phyloP scores from a whole-genome alignment of 2,329 filamentous ascomycete species.

The Lecanicillium sp. region DNA sequence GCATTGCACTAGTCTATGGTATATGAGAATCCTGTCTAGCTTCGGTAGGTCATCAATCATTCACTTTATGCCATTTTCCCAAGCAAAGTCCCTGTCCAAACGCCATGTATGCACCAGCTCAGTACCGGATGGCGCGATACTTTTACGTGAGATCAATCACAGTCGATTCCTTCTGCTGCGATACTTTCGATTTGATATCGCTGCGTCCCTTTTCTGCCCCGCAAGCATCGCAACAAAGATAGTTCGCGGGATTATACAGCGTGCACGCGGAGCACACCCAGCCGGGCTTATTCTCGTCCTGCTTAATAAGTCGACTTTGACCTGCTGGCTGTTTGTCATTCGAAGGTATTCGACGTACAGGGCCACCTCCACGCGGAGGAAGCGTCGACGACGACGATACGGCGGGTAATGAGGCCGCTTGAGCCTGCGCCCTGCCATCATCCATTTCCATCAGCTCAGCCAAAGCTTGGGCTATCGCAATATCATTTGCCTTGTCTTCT shows the following conservation, averaged over 20 bases:
- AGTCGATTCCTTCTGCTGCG: background rate
- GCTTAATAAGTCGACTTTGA: too few species aligned
- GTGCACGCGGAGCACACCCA: slow-evolving; percentile 52
- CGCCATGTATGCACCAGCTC: too few species aligned
- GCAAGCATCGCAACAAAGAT: slow-evolving; percentile 49
- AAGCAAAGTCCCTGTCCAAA: slow-evolving; percentile 14
- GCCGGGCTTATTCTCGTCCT: slow-evolving; percentile 10
- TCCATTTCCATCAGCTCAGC: slow-evolving; percentile 85
- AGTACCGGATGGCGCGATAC: too few species aligned
- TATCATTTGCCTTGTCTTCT: slow-evolving; percentile 81
- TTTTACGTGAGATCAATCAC: slow-evolving; percentile 27
- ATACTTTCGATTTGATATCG: slow-evolving; percentile 4
- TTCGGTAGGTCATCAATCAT: slow-evolving; percentile 10
- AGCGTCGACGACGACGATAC: too few species aligned
- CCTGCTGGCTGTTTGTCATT: background rate
- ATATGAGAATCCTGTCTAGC: too few species aligned
- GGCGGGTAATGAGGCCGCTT: background rate
- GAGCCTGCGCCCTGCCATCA: slow-evolving; percentile 23
- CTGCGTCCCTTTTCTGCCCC: slow-evolving; percentile 17
- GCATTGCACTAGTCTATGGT: too few species aligned
- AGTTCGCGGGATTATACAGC: slow-evolving; percentile 42
- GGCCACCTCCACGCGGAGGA: too few species aligned
- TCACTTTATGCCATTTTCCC: background rate
- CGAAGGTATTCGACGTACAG: too few species aligned
- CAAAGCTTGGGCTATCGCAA: slow-evolving; percentile 75